These are phyloP conservation scores for Plasmodium chabaudi DNA, from an alignment of 169 alveolate species.

Conservation along the genomic window DNA sequence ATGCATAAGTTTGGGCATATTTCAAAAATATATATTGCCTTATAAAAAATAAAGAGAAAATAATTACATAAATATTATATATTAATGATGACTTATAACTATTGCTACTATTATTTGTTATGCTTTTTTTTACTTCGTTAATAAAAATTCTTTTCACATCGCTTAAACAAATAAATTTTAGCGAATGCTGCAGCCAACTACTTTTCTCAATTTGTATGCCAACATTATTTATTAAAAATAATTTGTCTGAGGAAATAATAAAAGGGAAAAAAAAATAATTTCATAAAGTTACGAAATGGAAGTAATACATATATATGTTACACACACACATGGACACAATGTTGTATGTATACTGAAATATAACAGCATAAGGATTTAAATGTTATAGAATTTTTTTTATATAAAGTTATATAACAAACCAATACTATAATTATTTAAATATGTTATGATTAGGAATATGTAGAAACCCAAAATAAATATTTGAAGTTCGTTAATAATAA, in stretches of 20 bases:
- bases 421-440: conserved; percentile 31
- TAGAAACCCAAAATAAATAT: conserved; percentile 22
- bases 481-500: conserved; percentile 39
- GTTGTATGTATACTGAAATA: neutral
- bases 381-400: neutral
- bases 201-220: conserved; percentile 68
- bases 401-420: conserved; percentile 43
- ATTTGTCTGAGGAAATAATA: conserved; percentile 36
- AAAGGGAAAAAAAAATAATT: conserved; percentile 7
- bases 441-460: conserved; percentile 22
- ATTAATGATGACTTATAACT: neutral
- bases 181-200: conserved; percentile 11
- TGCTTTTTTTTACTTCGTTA: conserved; percentile 28
- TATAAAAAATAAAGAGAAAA: conserved; percentile 15
- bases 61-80: neutral
- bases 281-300: neutral
- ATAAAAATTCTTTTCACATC: conserved; percentile 37
- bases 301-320: neutral
- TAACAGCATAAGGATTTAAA: neutral
- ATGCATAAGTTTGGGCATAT: conserved; percentile 59
- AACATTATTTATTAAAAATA: conserved; percentile 41
- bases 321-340: neutral
- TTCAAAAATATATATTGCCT: conserved; percentile 72
- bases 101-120: neutral
- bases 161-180: conserved; percentile 49